Evolutionary conservation across 2,329 filamentous ascomycete genomes (phyloP), one percentile per base, ranked within the genome.

Genomic region (Seiridium unicorne): DNA sequence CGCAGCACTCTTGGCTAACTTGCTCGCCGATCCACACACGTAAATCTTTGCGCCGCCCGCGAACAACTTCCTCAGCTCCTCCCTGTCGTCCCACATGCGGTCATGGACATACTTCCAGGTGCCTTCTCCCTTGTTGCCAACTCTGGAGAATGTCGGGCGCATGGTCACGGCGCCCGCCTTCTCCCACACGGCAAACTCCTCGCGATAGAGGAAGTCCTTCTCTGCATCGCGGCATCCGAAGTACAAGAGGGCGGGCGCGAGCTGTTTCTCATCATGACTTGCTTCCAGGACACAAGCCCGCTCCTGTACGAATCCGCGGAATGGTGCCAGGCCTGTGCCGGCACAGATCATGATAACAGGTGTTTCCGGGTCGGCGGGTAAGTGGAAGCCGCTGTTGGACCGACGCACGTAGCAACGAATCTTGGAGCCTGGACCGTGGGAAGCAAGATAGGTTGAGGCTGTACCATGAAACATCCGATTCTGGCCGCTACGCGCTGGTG

Each of bases 1-100:
- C 10, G 62, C 58, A 13, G 59, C 62, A 57, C 64, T 64, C 58
- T 51, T 61, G 4, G 58, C 64, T 3, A 66, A 32, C 54, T 61
- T 63, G 36, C 55, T 61, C 11, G 54, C 54, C 9, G 42, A 47
- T 18, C 54, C 54, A 32, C 54, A 57, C 31, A 48, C 44, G 10
- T 57, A 57, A 11, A 57, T 34, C 42, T 48, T 46, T 31, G 40
- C 54, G 42, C 54, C 54, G 7, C 34, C 40, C 3, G 11, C n/a
- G 42, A 46, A 57, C 32, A 57, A 32, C 13, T 18, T 40, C 26
- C 40, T 11, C 42, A 47, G n/a, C 10, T 57, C 42, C n/a, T 57
- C 54, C 9, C 54, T 11, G 18, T 57, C 54, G 31, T 48, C 42
- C 54, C 40, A 48, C 18, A 57, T 31, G 31, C 54, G 54, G 40